A percentile compares a stretch with the other conserved stretches of the same genome.
phyloP scores from a whole-genome alignment of 148 eudicot species.

The Rhododendron ferrugineum region DNA sequence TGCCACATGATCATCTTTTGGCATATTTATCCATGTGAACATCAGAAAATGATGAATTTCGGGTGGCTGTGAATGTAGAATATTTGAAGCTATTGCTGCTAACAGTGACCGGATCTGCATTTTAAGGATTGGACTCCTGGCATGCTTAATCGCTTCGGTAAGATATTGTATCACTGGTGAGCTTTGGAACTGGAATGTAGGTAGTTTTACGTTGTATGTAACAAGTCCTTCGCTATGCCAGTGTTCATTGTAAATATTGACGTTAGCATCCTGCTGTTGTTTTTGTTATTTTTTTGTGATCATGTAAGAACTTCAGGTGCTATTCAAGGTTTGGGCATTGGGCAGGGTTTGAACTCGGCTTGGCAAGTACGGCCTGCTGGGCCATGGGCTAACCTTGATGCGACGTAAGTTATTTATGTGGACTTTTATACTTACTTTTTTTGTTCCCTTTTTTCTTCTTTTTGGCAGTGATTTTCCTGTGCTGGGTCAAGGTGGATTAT shows the following conservation, averaged over 20 bases:
- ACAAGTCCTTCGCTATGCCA: background rate
- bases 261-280: background rate
- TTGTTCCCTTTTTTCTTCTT: background rate
- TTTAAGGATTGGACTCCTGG: background rate
- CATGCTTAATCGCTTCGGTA: background rate
- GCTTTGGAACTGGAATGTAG: background rate
- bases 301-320: background rate
- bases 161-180: background rate
- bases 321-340: background rate
- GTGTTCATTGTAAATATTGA: background rate
- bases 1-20: slow-evolving; percentile 35
- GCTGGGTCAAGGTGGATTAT: background rate
- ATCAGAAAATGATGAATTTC: no score
- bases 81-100: background rate
- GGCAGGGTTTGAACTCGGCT: background rate
- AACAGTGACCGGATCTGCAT: background rate
- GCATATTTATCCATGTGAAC: background rate
- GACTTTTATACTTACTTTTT: background rate
- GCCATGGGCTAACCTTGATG: background rate
- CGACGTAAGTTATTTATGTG: background rate
- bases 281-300: background rate
- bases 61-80: background rate
- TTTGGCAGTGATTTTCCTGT: background rate
- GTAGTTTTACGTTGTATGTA: background rate
- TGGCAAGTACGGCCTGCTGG: background rate